Evolutionary conservation across 1,284 basidiomycete species (phyloP), one percentile per base, ranked within the genome.

Genomic region (Ustilago shanxiensis): DNA sequence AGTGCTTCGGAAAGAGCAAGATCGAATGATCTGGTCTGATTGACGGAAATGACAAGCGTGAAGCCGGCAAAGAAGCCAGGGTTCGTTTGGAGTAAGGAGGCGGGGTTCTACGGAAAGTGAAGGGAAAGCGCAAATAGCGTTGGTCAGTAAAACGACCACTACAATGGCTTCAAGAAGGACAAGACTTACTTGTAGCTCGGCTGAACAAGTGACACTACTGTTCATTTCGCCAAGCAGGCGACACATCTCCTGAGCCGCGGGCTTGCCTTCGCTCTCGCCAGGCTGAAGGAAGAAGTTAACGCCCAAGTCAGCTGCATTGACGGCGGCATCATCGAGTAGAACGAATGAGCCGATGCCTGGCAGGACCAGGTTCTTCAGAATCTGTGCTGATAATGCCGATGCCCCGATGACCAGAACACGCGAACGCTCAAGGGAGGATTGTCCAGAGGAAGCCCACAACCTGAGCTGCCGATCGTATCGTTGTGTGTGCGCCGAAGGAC

Each of bases 391-490:
- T 0, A 94, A 93, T 0, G 93, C 93, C 45, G 91, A 91, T 7
- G 89, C 91, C 31, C 92, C 92, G 56, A 97, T 86, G 73, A 97
- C 90, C 26, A 98, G 90, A 53, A 98, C 89, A 60, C 92, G 90
- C 9, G 94, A 90, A 2, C 91, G 89, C 86, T 99, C 95, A 58
- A 99, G 91, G 0, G 94, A 94, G n/a, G 89, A 88, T 87, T 99
- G 96, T 1, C 96, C 97, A 0, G 93, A 92, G 2, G 93, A 91
- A 18, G 95, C 96, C 96, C 96, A 99, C 24, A 99, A 89, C 35
- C 95, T 95, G 20, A 83, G 72, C 75, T 85, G 84, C 8, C 84
- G 79, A 51, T 85, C 84, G 73, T 85, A 85, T 45, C 84, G 79
- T 60, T 85, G 84, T 18, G 84, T 79, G 50, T 84, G 83, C 1